These are phyloP conservation scores for Penicillium sp. DNA, from an alignment of 2,329 filamentous ascomycete species.

Conservation along the genomic window DNA sequence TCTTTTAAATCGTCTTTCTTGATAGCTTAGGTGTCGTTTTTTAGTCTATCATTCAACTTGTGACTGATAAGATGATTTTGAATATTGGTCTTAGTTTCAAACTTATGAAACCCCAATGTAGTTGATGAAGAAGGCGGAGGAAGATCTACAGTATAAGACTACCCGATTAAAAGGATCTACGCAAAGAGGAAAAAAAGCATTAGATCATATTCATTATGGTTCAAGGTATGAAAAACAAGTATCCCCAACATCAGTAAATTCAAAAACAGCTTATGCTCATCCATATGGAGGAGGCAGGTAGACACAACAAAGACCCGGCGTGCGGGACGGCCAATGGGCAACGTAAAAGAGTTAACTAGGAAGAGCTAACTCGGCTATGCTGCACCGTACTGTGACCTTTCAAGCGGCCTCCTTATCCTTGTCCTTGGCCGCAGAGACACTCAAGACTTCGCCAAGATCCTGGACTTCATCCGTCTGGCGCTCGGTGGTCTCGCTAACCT, in stretches of 20 bases:
- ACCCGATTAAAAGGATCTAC: background rate
- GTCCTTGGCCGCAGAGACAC: conserved; percentile 4
- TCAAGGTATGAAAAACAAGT: background rate
- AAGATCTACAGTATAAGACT: background rate
- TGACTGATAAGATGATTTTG: too few species aligned
- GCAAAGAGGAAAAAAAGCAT: too few species aligned
- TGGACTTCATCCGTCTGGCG: background rate
- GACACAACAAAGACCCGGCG: background rate
- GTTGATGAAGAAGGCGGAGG: background rate
- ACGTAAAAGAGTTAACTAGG: background rate
- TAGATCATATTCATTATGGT: background rate
- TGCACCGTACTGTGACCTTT: background rate
- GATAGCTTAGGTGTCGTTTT: too few species aligned
- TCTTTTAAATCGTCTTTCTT: too few species aligned
- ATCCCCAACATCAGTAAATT: background rate
- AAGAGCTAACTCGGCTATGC: background rate
- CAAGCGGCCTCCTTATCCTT: conserved; percentile 8
- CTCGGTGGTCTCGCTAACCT: background rate
- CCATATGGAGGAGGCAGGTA: background rate
- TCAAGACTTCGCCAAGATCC: background rate
- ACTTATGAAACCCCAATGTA: too few species aligned
- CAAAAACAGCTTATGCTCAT: background rate
- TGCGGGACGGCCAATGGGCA: background rate
- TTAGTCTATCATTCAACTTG: too few species aligned
- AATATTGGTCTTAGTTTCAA: too few species aligned